Conservation (phyloP, 2,329 filamentous ascomycete species). For the Xylariaceae sp. region DNA sequence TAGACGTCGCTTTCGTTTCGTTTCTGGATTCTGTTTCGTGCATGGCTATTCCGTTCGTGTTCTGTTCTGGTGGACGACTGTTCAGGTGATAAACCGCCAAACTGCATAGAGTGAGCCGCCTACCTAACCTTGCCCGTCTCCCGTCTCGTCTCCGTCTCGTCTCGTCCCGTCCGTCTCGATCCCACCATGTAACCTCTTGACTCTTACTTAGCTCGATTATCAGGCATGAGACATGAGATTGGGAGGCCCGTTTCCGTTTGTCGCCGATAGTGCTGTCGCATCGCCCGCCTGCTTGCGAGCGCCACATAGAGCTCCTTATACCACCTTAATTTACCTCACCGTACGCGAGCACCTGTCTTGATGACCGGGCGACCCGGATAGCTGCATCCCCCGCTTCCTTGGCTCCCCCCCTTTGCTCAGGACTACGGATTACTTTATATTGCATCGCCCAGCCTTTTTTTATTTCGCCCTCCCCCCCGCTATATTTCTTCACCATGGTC, state of each 20-base stretch:
- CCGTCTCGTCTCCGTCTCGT: neutral
- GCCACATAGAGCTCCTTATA: slow-evolving; percentile 6
- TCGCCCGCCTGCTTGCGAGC: neutral
- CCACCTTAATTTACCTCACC: neutral
- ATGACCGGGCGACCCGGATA: slow-evolving; percentile 10
- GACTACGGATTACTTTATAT: slow-evolving; percentile 3
- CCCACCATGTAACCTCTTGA: neutral
- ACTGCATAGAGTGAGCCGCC: neutral
- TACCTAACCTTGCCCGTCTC: no score
- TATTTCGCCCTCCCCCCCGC: slow-evolving; percentile 4
- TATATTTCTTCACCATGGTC: slow-evolving; percentile 41
- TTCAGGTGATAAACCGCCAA: neutral
- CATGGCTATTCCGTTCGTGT: neutral
- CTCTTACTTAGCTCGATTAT: neutral
- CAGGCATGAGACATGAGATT: neutral
- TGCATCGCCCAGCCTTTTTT: slow-evolving; percentile 9
- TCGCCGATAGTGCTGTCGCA: neutral
- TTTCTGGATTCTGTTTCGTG: neutral
- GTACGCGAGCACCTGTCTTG: neutral
- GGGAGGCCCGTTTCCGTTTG: neutral
- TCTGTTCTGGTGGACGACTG: neutral
- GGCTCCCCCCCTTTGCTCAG: neutral
- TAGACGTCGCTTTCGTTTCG: neutral
- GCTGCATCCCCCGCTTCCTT: slow-evolving; percentile 9
- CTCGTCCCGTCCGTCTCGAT: neutral